Evolutionary conservation across 1,284 basidiomycete species (phyloP).

Genomic region (Trametes polyzona): DNA sequence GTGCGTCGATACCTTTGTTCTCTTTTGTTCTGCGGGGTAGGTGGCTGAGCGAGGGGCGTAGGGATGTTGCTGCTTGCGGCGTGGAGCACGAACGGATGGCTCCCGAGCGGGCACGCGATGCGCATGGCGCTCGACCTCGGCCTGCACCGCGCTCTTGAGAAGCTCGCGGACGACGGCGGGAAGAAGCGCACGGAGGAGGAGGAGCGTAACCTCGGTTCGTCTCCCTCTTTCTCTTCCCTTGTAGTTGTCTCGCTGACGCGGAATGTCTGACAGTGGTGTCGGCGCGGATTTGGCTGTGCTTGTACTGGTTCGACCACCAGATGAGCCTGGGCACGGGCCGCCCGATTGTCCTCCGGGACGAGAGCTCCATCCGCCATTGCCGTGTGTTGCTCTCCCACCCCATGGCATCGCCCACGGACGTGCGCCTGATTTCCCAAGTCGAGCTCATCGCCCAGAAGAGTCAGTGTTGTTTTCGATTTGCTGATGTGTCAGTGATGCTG

Average conservation of each 20-base stretch:
- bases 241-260: no score
- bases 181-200: constrained; percentile 79
- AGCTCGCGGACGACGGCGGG: constrained; percentile 72
- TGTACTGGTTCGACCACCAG: constrained; percentile 93
- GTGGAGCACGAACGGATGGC: constrained; percentile 94
- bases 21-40: not conserved
- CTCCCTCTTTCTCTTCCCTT: not conserved
- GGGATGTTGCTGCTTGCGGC: constrained; percentile 91
- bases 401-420: constrained; percentile 88
- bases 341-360: constrained; percentile 87
- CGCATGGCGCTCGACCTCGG: constrained; percentile 94
- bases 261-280: constrained; percentile 92
- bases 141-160: constrained; percentile 87
- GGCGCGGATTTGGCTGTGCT: constrained; percentile 91
- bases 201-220: constrained; percentile 80
- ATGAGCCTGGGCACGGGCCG: constrained; percentile 91
- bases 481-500: constrained; percentile 5
- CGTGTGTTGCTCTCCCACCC: constrained; percentile 81
- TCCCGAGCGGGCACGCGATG: constrained; percentile 91
- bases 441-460: constrained; percentile 93
- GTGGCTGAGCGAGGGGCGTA: not conserved
- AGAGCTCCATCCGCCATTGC: constrained; percentile 84
- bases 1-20: constrained; percentile 32
- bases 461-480: constrained; percentile 38
- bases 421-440: constrained; percentile 83